Conservation (phyloP, 352 stramenopile species). For the Globisporangium uncinulatum region DNA sequence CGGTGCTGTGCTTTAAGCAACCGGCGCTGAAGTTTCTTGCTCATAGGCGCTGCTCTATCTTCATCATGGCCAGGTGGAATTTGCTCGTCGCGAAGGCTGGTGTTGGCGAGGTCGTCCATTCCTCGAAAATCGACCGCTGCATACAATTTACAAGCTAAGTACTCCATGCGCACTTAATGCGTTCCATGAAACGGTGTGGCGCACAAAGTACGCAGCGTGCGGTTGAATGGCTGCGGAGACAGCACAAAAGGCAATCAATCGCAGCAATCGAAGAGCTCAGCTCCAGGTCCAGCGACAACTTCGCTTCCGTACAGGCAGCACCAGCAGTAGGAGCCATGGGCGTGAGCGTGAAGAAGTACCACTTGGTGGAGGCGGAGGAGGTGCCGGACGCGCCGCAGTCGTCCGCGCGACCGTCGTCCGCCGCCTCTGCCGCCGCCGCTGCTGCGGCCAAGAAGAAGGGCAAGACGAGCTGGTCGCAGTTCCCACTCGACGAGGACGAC, state of each 20-base stretch:
- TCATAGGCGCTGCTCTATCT: slow-evolving; percentile 4
- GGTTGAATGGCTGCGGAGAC: slow-evolving; percentile 1
- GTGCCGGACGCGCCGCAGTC: slow-evolving; percentile 30
- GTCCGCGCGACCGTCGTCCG: slow-evolving; percentile 3
- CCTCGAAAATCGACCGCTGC: too few relatives aligned
- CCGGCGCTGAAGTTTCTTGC: slow-evolving; percentile 50
- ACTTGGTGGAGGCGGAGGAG: slow-evolving; percentile 77
- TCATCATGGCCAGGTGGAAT: neutral
- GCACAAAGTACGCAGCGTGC: neutral
- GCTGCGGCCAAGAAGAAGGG: slow-evolving; percentile 45
- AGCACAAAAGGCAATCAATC: neutral
- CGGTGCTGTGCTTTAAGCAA: slow-evolving; percentile 33
- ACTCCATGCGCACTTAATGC: too few relatives aligned
- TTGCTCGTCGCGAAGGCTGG: too few relatives aligned
- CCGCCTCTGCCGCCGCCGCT: slow-evolving; percentile 12
- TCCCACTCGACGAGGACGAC: slow-evolving; percentile 37
- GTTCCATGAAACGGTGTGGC: too few relatives aligned
- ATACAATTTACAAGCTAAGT: too few relatives aligned
- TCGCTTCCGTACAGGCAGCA: neutral
- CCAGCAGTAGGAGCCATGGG: slow-evolving; percentile 14
- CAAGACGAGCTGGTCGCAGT: slow-evolving; percentile 76
- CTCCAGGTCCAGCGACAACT: neutral
- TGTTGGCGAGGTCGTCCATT: too few relatives aligned
- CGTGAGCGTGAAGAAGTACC: slow-evolving; percentile 70
- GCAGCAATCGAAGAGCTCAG: too few relatives aligned